Percentiles rank a stretch among this genome's conserved stretches.
These are phyloP conservation scores for Thecaphora thlaspeos DNA, from an alignment of 1,284 basidiomycete genomes.

Conservation along the genomic window DNA sequence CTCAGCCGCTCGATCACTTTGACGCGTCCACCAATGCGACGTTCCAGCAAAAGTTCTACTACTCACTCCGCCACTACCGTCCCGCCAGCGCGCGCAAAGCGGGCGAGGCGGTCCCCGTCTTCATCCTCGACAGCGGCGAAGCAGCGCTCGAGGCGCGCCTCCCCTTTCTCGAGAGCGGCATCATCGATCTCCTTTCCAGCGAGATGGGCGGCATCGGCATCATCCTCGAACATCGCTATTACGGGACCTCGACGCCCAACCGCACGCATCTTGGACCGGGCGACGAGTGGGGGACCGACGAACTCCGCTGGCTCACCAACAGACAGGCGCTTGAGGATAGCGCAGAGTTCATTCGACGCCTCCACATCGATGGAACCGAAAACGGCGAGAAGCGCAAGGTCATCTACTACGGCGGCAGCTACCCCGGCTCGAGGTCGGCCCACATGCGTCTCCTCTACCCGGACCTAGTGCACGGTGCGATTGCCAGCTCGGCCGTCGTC, in stretches of 20 bases:
- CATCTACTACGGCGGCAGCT: conserved; percentile 84
- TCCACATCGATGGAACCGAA: conserved; percentile 72
- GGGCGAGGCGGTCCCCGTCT: conserved; percentile 47
- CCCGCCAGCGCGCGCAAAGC: conserved; percentile 76
- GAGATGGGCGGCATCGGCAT: conserved; percentile 81
- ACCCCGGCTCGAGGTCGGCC: conserved; percentile 89
- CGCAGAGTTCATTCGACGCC: conserved; percentile 80
- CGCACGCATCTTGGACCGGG: conserved; percentile 69
- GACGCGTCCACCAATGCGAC: conserved; percentile 56
- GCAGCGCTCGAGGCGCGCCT: conserved; percentile 47
- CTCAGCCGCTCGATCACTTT: conserved; percentile 78
- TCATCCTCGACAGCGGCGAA: conserved; percentile 58
- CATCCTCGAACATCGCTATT: conserved; percentile 68
- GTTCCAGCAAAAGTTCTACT: conserved; percentile 72
- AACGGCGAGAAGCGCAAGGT: conserved; percentile 65
- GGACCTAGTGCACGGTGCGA: conserved; percentile 82
- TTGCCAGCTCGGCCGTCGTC: conserved; percentile 67
- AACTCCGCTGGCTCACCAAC: conserved; percentile 78
- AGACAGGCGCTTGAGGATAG: conserved; percentile 87
- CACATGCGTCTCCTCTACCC: conserved; percentile 87
- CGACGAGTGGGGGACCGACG: conserved; percentile 50
- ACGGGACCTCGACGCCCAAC: conserved; percentile 76
- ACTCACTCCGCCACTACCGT: conserved; percentile 78
- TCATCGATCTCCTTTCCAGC: conserved; percentile 77
- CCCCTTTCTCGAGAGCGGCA: conserved; percentile 63